A percentile compares a stretch with the other conserved stretches of the same genome.
phyloP scores from a whole-genome alignment of 176 grass and related monocot genomes.

The Dactylis glomerata region DNA sequence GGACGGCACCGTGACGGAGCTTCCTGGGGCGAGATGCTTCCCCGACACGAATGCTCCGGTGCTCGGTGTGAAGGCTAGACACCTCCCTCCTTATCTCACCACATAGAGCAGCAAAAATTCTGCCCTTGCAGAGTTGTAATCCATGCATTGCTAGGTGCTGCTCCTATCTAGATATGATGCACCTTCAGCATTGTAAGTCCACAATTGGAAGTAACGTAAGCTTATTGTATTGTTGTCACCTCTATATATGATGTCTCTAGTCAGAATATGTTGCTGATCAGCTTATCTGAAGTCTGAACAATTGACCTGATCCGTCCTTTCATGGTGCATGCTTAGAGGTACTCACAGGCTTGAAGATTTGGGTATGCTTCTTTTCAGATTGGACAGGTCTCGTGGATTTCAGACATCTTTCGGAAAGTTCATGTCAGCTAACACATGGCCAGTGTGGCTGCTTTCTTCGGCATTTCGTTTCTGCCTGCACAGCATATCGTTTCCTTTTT shows the following conservation, averaged over 20 bases:
- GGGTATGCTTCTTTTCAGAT: neutral
- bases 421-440: neutral
- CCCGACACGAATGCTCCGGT: constrained; percentile 56
- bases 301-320: neutral
- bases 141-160: neutral
- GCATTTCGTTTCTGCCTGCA: neutral
- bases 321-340: neutral
- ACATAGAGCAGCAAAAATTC: constrained; percentile 35
- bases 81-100: constrained; percentile 68
- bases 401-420: neutral
- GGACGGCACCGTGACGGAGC: constrained; percentile 53
- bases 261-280: neutral
- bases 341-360: neutral
- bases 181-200: neutral
- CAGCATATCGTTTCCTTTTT: too few species aligned
- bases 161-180: neutral
- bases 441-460: neutral
- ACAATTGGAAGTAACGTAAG: neutral
- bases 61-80: constrained; percentile 42
- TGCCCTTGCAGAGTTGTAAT: neutral
- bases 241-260: neutral
- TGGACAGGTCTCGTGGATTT: too few species aligned
- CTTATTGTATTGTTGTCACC: neutral
- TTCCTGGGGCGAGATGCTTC: constrained; percentile 68
- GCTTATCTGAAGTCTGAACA: neutral